Percentiles rank a stretch among this genome's conserved stretches.
Conservation (phyloP, 306 rosid genomes). For the Quercus variabilis region DNA sequence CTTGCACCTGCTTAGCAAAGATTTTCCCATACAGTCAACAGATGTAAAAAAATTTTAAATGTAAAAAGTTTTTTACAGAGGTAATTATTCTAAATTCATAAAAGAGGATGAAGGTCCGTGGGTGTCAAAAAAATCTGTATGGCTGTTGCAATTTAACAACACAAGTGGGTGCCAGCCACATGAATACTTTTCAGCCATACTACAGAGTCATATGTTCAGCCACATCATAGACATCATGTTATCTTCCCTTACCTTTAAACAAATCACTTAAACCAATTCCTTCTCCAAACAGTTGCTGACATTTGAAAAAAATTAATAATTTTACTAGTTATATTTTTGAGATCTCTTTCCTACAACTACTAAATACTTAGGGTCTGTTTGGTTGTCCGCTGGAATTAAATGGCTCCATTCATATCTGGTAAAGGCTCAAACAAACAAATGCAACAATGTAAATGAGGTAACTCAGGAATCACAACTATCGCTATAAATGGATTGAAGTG, state of each 20-base stretch:
- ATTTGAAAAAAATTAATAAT: background rate
- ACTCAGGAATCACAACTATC: background rate
- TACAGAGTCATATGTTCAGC: background rate
- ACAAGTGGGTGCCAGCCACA: background rate
- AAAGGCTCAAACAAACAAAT: background rate
- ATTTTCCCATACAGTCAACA: conserved; percentile 23
- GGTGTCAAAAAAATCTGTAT: background rate
- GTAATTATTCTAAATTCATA: background rate
- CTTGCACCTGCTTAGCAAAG: conserved; percentile 44
- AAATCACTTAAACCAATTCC: background rate
- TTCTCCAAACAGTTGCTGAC: background rate
- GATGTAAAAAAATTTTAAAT: conserved; percentile 5
- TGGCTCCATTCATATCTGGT: background rate
- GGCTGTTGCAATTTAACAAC: background rate
- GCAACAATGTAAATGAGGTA: background rate
- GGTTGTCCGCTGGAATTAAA: background rate
- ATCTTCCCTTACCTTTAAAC: background rate
- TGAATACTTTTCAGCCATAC: background rate
- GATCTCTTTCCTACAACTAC: background rate
- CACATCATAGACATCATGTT: background rate
- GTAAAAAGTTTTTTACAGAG: background rate
- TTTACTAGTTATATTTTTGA: background rate
- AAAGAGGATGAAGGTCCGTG: background rate
- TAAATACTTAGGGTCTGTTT: background rate
- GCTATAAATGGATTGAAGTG: background rate